These are phyloP conservation scores for Ophiostoma ulmi DNA, from an alignment of 2,329 filamentous ascomycete genomes.

Conservation along the genomic window DNA sequence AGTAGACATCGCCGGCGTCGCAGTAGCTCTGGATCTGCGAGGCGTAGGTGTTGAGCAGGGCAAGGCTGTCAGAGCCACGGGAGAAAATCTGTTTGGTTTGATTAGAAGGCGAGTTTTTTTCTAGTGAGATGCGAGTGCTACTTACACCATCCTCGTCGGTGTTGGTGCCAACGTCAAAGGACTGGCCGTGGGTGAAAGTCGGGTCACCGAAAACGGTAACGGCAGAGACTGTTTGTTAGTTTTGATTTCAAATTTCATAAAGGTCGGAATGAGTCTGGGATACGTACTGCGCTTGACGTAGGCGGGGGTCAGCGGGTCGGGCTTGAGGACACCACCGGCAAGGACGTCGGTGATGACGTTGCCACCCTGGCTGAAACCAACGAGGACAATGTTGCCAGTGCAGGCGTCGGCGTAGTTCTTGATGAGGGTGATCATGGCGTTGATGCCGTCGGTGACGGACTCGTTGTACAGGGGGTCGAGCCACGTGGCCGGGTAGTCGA, in stretches of 20 bases:
- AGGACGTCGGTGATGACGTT: conserved; percentile 21
- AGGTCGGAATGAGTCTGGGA: background rate
- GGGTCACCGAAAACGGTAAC: conserved; percentile 21
- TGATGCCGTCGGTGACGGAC: conserved; percentile 20
- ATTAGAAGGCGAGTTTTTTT: too few species aligned
- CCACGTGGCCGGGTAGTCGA: conserved; percentile 19
- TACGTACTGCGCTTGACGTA: conserved; percentile 18
- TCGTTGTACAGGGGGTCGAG: conserved; percentile 19
- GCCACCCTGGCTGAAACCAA: conserved; percentile 20
- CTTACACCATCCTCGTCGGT: conserved; percentile 20
- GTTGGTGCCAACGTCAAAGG: conserved; percentile 20
- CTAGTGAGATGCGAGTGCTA: background rate
- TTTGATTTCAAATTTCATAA: background rate
- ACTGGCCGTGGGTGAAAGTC: conserved; percentile 19
- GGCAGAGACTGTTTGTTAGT: conserved; percentile 19
- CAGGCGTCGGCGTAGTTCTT: conserved; percentile 19
- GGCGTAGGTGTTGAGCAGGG: conserved; percentile 28
- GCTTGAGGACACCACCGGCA: conserved; percentile 21
- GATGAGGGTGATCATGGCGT: conserved; percentile 14
- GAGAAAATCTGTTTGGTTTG: conserved; percentile 27
- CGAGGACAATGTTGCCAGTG: conserved; percentile 20
- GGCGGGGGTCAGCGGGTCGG: conserved; percentile 16
- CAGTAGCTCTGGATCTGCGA: conserved; percentile 31
- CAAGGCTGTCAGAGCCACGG: conserved; percentile 24
- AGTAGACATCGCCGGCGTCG: conserved; percentile 31